Base-by-base conservation (phyloP, 148 eudicot species). In the Pharnaceum exiguum region DNA sequence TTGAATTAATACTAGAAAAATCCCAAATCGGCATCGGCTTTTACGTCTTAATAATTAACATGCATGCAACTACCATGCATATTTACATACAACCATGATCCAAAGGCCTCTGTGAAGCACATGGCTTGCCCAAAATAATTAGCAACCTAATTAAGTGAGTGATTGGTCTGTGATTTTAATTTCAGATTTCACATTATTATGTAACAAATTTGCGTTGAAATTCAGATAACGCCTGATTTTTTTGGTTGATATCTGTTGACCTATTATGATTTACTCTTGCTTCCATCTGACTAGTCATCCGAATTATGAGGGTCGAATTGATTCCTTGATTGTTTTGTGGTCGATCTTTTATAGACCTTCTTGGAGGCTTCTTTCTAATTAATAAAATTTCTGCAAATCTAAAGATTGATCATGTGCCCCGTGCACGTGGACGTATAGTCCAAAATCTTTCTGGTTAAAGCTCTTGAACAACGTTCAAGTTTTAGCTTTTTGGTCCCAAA, bases 321-420 rank as follows among this genome's bases (percentile, higher is more conserved):
- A 62, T 50, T 62, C 33, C 40, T 36, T 44, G 44, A 22, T 22
- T 32, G 19, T 21, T 23, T 32, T 60, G 25, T 4, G 28, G 11
- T 19, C 11, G 22, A 42, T 42, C 24, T 17, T 27, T 47, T 25
- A 16, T 19, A 37, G 18, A 44, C 5, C 24, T 68, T 68, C 59
- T 68, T 18, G 9, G 65, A 33, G 28, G 71, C 13, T 68, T 68
- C 60, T 18, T 50, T 15, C 24, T 8, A n/a, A 45, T 43, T 50
- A 28, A 44, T 2, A 42, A 39, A 24, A 66, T 43, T 50, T 50
- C 43, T 58, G 71, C 59, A 67, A 67, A 58, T 59, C 71, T 51
- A 40, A 29, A 57, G n/a, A 30, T 58, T n/a, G n/a, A n/a, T 15
- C 71, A 67, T 67, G 71, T 67, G 71, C 59, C 37, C 23, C 36